Evolutionary conservation across 306 rosid genomes (phyloP), one percentile per base, ranked within the genome.

Genomic region (Malus orientalis): DNA sequence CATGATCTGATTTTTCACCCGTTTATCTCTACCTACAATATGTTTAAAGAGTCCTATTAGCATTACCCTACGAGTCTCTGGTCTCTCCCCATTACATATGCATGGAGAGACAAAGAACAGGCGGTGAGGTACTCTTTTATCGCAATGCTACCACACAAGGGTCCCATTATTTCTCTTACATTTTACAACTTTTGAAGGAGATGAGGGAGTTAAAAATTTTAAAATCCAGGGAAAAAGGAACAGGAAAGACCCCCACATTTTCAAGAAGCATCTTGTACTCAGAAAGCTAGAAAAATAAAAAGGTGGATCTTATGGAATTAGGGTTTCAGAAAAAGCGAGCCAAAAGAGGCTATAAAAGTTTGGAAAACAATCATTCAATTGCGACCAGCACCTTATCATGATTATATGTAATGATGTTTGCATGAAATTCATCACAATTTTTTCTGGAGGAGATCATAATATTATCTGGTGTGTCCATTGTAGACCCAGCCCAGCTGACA

Each of bases 101-200:
- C 79, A 76, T n/a, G 76, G 74, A 70, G 84, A 84, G 89, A 82
- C 90, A 89, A 78, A 81, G 71, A 38, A 81, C 38, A 53, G 51
- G 76, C 73, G 0, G 29, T 27, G 29, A 27, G 29, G 29, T 2
- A 80, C 74, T 59, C 71, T 83, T 80, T 76, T 76, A 67, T 84
- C 75, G 75, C 82, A 77, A 33, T 15, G 71, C 81, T 25, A 47
- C 38, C 55, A 51, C 8, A 51, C 3, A 51, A 51, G 61, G 85
- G 81, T 78, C 89, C 87, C 82, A 77, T 74, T 67, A 57, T 4
- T 57, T 61, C 19, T 44, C 4, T 62, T 65, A 47, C 82, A 74
- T 49, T 64, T 49, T 16, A 19, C 25, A 32, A 14, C 78, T 76
- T 81, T 76, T 84, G 74, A 84, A 59, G 71, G 81, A 45, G 45